Evolutionary conservation across 176 grass and related monocot species (phyloP), one percentile per base, ranked within the genome.

Genomic region (Zoysia pacifica): DNA sequence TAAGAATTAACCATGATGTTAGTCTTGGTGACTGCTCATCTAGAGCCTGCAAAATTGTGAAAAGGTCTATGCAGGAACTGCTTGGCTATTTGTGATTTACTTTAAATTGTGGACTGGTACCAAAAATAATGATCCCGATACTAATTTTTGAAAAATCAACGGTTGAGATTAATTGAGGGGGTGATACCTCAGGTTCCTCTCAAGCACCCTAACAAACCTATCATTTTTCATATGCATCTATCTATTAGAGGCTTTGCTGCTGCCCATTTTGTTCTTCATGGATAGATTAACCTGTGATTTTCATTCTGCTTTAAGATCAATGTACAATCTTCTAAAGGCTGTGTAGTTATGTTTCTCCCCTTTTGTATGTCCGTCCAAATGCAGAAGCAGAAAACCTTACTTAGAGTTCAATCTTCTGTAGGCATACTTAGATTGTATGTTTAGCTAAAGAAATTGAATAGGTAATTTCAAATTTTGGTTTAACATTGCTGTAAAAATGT

Each of bases 401-500:
- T 28, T 28, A 28, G 28, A 28, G 28, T 28, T 72, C 45, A 41
- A 50, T 61, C 12, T 68, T 62, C 18, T 72, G 11, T 71, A 60
- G 46, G 7, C 46, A 10, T 67, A n/a, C 6, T 9, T 15, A 43
- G n/a, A 44, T 7, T 48, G 9, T 63, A 53, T 15, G 41, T 5
- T 76, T 14, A 11, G 20, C 73, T 45, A 75, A 52, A 74, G 19
- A 62, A 80, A 63, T 20, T 28, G 28, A 28, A 28, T 28, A 0
- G 28, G 28, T 65, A 65, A 11, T 65, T 65, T 40, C 41, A 62
- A 59, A 55, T 42, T 0, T 43, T 84, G 16, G 19, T 18, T 75
- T 79, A 68, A 36, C 5, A 16, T 6, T 88, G 48, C 50, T 75
- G 41, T 55, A 76, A 76, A 47, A 75, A 8, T 76, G 13, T 47